Percentiles rank a stretch among this genome's conserved stretches.
Conservation (phyloP, 176 grass and related monocot species). For the Typha latifolia region DNA sequence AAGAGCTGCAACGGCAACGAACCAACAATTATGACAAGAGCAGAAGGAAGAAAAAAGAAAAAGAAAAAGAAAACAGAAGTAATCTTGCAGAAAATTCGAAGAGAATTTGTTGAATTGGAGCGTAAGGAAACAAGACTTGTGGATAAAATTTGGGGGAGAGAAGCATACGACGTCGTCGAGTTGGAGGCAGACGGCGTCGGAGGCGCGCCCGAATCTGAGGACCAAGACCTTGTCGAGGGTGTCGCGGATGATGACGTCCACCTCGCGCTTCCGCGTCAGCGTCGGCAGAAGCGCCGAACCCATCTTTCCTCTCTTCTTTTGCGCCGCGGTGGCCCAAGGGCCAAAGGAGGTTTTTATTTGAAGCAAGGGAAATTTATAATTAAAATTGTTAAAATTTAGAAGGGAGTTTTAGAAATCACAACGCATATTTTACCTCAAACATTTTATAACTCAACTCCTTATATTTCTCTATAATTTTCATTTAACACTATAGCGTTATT, state of each 20-base stretch:
- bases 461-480: no score
- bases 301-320: slow-evolving; percentile 22
- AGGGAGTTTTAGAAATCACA: no score
- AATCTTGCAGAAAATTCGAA: no score
- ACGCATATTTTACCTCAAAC: no score
- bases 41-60: not conserved
- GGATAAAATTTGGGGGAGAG: not conserved
- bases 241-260: slow-evolving; percentile 54
- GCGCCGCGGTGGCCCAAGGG: no score
- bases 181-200: slow-evolving; percentile 59
- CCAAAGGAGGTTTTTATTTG: no score
- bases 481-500: no score
- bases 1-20: slow-evolving; percentile 32
- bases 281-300: slow-evolving; percentile 40
- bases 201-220: slow-evolving; percentile 61
- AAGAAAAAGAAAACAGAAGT: not conserved
- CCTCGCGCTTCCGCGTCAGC: slow-evolving; percentile 53
- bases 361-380: no score
- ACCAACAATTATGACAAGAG: not conserved
- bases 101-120: no score
- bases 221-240: slow-evolving; percentile 81
- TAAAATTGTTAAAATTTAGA: no score
- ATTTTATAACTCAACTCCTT: no score
- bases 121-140: not conserved
- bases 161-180: slow-evolving; percentile 58